phyloP scores from a whole-genome alignment of 805 yeast species.

The Helenozyma baotianmanensis region DNA sequence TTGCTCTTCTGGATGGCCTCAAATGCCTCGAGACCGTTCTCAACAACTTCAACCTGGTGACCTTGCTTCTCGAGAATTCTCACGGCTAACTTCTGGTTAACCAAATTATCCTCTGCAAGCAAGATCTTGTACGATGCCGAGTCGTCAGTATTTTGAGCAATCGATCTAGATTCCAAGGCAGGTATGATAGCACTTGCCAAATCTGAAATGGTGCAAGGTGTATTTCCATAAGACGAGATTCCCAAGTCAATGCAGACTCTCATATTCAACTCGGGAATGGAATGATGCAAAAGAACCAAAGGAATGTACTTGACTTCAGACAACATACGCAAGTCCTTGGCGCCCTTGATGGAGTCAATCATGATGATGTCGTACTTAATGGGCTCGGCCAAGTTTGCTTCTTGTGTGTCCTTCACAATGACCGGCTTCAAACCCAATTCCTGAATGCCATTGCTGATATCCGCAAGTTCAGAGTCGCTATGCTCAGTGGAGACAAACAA shows the following conservation, averaged over 20 bases:
- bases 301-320: constrained; percentile 85
- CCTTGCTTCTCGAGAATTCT: constrained; percentile 82
- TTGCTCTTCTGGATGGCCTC: constrained; percentile 64
- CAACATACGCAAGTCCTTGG: constrained; percentile 59
- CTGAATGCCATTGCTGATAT: constrained; percentile 46
- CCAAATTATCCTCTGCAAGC: constrained; percentile 83
- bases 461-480: constrained; percentile 43
- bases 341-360: constrained; percentile 75
- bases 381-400: constrained; percentile 53
- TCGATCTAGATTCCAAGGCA: constrained; percentile 77
- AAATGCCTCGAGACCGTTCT: constrained; percentile 78
- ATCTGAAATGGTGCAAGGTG: constrained; percentile 80
- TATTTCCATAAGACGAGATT: constrained; percentile 82
- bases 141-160: constrained; percentile 76
- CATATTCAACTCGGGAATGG: constrained; percentile 73
- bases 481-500: constrained; percentile 68
- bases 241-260: constrained; percentile 80
- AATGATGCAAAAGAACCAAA: constrained; percentile 69
- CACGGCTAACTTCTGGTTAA: constrained; percentile 83
- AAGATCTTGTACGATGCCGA: constrained; percentile 68
- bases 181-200: constrained; percentile 80
- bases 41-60: constrained; percentile 78
- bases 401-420: constrained; percentile 51
- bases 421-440: constrained; percentile 60
- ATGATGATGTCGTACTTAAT: constrained; percentile 74